Conservation (phyloP, 2,329 filamentous ascomycete species). For the Fusarium sp. region DNA sequence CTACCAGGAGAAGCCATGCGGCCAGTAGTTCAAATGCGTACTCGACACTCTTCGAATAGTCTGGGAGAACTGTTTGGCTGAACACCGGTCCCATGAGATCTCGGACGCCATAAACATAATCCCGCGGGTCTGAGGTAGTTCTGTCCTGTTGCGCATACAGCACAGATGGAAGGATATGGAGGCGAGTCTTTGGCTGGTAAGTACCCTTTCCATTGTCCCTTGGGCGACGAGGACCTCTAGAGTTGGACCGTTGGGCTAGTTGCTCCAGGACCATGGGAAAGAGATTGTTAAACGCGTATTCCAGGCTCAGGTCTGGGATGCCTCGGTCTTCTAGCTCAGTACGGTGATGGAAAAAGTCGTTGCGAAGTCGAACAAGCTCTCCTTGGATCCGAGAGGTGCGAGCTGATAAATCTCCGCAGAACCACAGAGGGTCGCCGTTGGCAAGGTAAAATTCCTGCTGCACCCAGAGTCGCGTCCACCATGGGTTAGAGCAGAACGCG, state of each 20-base stretch:
- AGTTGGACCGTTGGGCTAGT: not conserved
- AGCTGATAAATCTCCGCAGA: not conserved
- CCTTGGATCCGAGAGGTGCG: not conserved
- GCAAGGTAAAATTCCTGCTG: not conserved
- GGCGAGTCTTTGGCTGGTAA: not conserved
- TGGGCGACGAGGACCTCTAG: not conserved
- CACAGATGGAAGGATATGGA: not conserved
- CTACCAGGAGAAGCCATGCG: not conserved
- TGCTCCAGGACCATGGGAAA: not conserved
- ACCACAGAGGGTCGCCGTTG: not conserved
- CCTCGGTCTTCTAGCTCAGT: not conserved
- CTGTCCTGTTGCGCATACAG: not conserved
- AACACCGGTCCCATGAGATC: not conserved
- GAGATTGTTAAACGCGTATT: not conserved
- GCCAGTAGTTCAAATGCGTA: not conserved
- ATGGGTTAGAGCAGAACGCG: not conserved
- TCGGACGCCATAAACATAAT: not conserved
- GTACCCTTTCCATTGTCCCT: not conserved
- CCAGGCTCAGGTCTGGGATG: not conserved
- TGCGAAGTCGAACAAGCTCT: not conserved
- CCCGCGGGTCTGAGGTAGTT: not conserved
- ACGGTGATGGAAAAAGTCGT: not conserved
- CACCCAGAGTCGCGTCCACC: not conserved
- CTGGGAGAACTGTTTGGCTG: not conserved
- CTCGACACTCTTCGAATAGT: not conserved